Base-by-base conservation (phyloP, 345 rosid genomes). In the Melastoma malabathricum region DNA sequence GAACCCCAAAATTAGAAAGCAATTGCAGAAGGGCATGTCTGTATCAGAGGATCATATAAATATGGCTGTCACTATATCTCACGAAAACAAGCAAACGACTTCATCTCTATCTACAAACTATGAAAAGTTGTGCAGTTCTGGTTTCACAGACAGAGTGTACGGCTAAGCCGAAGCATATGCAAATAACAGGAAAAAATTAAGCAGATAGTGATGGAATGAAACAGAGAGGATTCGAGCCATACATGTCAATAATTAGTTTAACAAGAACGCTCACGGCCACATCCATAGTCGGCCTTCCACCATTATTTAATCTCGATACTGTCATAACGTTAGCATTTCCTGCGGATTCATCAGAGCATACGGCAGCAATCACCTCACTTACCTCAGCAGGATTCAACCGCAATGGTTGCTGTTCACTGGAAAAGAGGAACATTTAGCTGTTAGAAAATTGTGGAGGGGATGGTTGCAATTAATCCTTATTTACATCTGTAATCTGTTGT, bases 211-310 rank as follows among this genome's bases (percentile, higher is more conserved):
- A 34, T 5, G 41, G 41, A 34, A 34, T 34, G 41, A 34, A 34
- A 34, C 41, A 8, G 41, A 34, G 41, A 34, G 41, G 41, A 8
- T 34, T 9, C 12, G 18, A 29, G 57, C 60, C 80, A 45, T 88
- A 92, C 98, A 87, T 92, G 84, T 92, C 98, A 13, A 92, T 87
- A 50, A 92, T 78, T 64, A 92, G 94, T 70, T 92, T 92, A 59
- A 92, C 83, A 54, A 92, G 95, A 61, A 92, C 97, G 75, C 98
- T 92, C 63, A 88, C 90, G 56, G 95, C 97, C 65, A 85, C 95
- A 71, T 92, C 98, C 79, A 84, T 75, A 1, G 94, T 77, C 9
- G 94, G 95, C 80, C 83, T 92, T 68, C 94, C 81, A 64, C 76
- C 75, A 68, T 83, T 80, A 56, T 66, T 82, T 71, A 87, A 71